These are phyloP conservation scores for Candida succiphila DNA, from an alignment of 805 yeast genomes.

Conservation along the genomic window DNA sequence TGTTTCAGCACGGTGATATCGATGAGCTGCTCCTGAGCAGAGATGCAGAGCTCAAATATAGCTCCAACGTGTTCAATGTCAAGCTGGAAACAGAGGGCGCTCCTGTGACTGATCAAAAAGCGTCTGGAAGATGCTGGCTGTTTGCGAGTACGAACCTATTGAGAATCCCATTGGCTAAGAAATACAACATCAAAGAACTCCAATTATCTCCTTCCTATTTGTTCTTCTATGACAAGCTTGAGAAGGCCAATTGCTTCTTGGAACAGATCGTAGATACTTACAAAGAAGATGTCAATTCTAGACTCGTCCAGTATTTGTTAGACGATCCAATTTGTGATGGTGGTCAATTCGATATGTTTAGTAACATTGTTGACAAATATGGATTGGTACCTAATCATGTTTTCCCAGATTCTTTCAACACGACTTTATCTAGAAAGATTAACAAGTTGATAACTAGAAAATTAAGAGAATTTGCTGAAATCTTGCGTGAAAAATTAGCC, in stretches of 20 bases:
- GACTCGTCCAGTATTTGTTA: slow-evolving; percentile 58
- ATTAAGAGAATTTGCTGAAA: slow-evolving; percentile 70
- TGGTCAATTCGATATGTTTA: slow-evolving; percentile 82
- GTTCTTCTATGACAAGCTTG: slow-evolving; percentile 80
- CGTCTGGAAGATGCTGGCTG: slow-evolving; percentile 83
- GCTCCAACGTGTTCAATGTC: slow-evolving; percentile 29
- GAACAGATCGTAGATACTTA: slow-evolving; percentile 68
- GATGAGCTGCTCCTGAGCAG: slow-evolving; percentile 29
- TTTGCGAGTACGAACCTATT: slow-evolving; percentile 75
- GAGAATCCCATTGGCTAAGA: slow-evolving; percentile 51
- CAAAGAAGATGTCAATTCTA: slow-evolving; percentile 55
- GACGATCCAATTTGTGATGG: slow-evolving; percentile 70
- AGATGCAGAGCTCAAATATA: slow-evolving; percentile 15
- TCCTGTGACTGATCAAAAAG: slow-evolving; percentile 65
- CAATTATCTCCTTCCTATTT: slow-evolving; percentile 73
- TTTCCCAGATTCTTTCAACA: slow-evolving; percentile 57
- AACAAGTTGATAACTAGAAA: slow-evolving; percentile 58
- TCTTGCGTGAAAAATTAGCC: slow-evolving; percentile 39
- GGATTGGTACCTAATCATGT: slow-evolving; percentile 69
- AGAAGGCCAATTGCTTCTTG: slow-evolving; percentile 71
- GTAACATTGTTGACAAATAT: slow-evolving; percentile 67
- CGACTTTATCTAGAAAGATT: slow-evolving; percentile 41
- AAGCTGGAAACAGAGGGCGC: slow-evolving; percentile 39
- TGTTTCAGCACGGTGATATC: slow-evolving; percentile 25
- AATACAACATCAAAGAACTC: slow-evolving; percentile 54